Evolutionary conservation across 2,329 filamentous ascomycete genomes (phyloP).

Genomic region (Penicillium sp.): DNA sequence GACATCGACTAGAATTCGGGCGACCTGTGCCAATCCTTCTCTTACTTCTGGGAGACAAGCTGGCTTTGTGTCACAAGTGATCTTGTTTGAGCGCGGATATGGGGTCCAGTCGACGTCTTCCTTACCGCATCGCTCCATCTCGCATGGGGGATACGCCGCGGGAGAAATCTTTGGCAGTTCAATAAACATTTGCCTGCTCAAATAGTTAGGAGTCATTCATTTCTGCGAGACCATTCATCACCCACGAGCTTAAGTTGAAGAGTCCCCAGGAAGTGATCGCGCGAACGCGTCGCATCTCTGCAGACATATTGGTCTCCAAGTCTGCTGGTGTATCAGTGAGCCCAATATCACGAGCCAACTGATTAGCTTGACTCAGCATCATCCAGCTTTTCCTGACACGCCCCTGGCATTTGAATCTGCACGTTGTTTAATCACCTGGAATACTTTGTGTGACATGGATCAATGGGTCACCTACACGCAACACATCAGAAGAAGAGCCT

Average conservation of each 20-base stretch:
- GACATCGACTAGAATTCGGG: slow-evolving; percentile 22
- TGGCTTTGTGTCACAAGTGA: slow-evolving; percentile 25
- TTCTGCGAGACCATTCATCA: neutral
- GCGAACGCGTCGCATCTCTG: slow-evolving; percentile 22
- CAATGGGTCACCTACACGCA: slow-evolving; percentile 26
- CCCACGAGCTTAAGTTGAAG: slow-evolving; percentile 32
- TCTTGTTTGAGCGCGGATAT: slow-evolving; percentile 32
- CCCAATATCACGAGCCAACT: slow-evolving; percentile 32
- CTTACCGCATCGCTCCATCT: slow-evolving; percentile 14
- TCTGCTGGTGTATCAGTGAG: slow-evolving; percentile 23
- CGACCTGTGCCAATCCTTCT: slow-evolving; percentile 22
- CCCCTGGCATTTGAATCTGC: slow-evolving; percentile 29
- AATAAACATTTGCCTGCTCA: slow-evolving; percentile 29
- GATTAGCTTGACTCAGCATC: slow-evolving; percentile 32
- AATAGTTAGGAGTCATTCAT: slow-evolving; percentile 9
- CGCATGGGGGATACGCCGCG: slow-evolving; percentile 19
- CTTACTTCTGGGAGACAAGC: slow-evolving; percentile 29
- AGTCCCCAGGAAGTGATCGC: slow-evolving; percentile 32
- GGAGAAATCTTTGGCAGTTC: slow-evolving; percentile 22
- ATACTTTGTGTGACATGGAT: neutral
- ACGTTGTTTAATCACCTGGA: slow-evolving; percentile 17
- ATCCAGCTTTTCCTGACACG: slow-evolving; percentile 29
- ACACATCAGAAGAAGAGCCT: slow-evolving; percentile 37
- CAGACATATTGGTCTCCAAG: slow-evolving; percentile 10
- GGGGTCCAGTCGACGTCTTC: slow-evolving; percentile 30